phyloP scores from a whole-genome alignment of 1,139 yeast species.

The Suhomyces ambrosiae region DNA sequence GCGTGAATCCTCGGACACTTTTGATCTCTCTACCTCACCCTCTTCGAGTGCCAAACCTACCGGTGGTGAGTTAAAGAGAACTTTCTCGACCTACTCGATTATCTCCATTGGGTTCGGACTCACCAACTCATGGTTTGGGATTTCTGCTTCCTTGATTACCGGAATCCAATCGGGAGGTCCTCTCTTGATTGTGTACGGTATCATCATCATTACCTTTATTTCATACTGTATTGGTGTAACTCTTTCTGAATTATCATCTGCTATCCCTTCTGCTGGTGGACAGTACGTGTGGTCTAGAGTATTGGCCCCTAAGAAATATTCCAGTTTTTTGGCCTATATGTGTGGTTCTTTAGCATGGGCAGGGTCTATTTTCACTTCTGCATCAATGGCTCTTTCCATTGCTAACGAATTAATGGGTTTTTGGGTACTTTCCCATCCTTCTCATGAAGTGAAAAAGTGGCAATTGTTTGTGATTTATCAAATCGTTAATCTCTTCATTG shows the following conservation, averaged over 20 bases:
- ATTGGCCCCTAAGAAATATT: conserved; percentile 52
- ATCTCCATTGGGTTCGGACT: conserved; percentile 70
- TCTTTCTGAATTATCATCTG: conserved; percentile 55
- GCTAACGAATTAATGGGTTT: conserved; percentile 58
- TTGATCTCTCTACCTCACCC: conserved; percentile 2
- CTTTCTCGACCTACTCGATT: conserved; percentile 50
- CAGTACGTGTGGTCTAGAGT: conserved; percentile 67
- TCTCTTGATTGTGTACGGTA: conserved; percentile 65
- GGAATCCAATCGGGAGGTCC: conserved; percentile 73
- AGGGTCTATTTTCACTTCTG: conserved; percentile 60
- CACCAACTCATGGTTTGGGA: conserved; percentile 73
- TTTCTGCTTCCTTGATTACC: conserved; percentile 62
- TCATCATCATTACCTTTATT: conserved; percentile 58
- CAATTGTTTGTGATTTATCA: conserved; percentile 60
- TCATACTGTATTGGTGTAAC: conserved; percentile 55
- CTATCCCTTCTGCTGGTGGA: conserved; percentile 68
- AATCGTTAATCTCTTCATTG: conserved; percentile 39
- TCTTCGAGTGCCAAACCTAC: conserved; percentile 1
- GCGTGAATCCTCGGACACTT: conserved; percentile 5
- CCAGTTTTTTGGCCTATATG: conserved; percentile 55
- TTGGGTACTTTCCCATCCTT: conserved; percentile 50
- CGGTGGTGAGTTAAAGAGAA: conserved; percentile 35
- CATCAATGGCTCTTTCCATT: conserved; percentile 58
- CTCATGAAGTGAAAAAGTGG: conserved; percentile 51
- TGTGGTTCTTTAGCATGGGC: conserved; percentile 63